phyloP scores from a whole-genome alignment of 169 alveolate species.

The Neospora caninum region DNA sequence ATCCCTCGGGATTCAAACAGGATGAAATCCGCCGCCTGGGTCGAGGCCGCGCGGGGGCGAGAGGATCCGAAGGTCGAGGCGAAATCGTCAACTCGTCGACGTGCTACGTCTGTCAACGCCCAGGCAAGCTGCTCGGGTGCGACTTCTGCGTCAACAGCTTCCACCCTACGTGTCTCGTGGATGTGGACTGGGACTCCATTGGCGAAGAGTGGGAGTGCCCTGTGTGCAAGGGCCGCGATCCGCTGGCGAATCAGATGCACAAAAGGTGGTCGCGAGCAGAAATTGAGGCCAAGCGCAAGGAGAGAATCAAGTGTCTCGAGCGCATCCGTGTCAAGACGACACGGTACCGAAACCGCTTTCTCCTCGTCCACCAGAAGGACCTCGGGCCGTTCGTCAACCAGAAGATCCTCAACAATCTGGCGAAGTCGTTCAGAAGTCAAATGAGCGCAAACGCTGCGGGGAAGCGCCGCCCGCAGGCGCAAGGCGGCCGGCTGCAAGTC shows the following conservation, averaged over 20 bases:
- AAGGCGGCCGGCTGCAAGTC: conserved; percentile 50
- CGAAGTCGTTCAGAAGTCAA: conserved; percentile 40
- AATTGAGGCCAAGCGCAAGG: conserved; percentile 82
- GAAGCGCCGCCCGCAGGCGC: background rate
- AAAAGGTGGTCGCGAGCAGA: conserved; percentile 88
- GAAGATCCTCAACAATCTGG: conserved; percentile 38
- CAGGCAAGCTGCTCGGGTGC: conserved; percentile 90
- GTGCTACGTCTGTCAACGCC: conserved; percentile 89
- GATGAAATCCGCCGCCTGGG: conserved; percentile 73
- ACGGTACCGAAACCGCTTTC: conserved; percentile 60
- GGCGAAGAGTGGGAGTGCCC: conserved; percentile 92
- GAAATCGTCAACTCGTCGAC: conserved; percentile 82
- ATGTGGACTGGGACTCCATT: conserved; percentile 77
- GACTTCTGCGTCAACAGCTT: conserved; percentile 90
- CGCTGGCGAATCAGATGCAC: conserved; percentile 88
- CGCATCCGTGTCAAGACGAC: conserved; percentile 37
- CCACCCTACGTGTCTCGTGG: conserved; percentile 89
- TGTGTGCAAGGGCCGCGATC: conserved; percentile 89
- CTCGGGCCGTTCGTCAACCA: conserved; percentile 62
- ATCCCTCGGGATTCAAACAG: conserved; percentile 84
- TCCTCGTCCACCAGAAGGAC: conserved; percentile 62
- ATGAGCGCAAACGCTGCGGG: background rate
- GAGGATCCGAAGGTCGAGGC: conserved; percentile 75
- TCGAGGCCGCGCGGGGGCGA: conserved; percentile 68
- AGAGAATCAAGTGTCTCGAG: conserved; percentile 80